Percentiles rank a stretch among this genome's conserved stretches.
Evolutionary conservation across 768 basidiomycete genomes (phyloP).

Genomic region (Boletus rufocinnamomeus): DNA sequence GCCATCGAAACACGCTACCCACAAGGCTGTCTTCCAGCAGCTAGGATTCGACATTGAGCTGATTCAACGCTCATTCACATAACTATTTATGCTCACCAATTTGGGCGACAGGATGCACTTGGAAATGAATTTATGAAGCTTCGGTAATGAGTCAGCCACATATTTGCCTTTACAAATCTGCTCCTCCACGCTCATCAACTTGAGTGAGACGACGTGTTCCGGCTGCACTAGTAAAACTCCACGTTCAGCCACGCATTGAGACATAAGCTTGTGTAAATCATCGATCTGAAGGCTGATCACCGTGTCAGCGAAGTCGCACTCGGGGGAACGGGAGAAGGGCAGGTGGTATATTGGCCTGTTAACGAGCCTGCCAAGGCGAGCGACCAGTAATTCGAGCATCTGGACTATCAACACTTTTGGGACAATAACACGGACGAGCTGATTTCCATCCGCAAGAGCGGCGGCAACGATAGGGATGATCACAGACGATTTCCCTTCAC

Average conservation of each 20-base stretch:
- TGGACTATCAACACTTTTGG: too few relatives aligned
- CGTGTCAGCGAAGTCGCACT: too few relatives aligned
- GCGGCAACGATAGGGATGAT: neutral
- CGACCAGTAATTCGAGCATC: too few relatives aligned
- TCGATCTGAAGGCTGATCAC: too few relatives aligned
- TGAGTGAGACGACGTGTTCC: neutral
- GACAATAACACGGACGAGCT: constrained; percentile 34
- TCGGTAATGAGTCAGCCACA: neutral
- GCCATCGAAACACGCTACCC: neutral
- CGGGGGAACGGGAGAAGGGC: too few relatives aligned
- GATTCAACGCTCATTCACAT: neutral
- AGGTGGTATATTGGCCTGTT: too few relatives aligned
- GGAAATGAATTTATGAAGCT: neutral
- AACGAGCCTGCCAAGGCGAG: too few relatives aligned
- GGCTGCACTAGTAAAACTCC: neutral
- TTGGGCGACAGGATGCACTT: neutral
- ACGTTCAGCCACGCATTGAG: constrained; percentile 34
- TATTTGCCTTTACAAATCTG: neutral
- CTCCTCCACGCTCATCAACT: too few relatives aligned
- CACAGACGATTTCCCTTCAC: too few relatives aligned
- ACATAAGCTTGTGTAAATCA: constrained; percentile 33
- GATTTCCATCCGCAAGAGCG: neutral
- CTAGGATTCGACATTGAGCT: neutral
- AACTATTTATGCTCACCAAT: neutral
- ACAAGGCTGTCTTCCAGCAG: neutral